A percentile compares a stretch with the other conserved stretches of the same genome.
Conservation (phyloP, 768 basidiomycete species). For the Boletellus ananas region DNA sequence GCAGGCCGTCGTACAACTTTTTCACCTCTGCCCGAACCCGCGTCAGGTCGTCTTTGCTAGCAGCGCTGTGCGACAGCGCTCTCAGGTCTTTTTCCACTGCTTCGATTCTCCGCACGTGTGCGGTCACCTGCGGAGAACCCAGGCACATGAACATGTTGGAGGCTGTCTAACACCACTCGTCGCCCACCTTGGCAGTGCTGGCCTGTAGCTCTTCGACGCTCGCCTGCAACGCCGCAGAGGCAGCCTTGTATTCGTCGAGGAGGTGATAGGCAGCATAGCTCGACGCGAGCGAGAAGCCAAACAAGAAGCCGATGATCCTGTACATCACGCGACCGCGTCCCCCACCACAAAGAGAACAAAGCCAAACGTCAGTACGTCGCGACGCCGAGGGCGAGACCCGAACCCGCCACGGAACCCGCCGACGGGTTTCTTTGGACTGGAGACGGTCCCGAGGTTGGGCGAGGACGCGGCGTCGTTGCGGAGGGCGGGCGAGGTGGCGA, state of each 20-base stretch:
- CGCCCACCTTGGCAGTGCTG: slow-evolving; percentile 72
- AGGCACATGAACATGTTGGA: neutral
- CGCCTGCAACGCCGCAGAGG: slow-evolving; percentile 81
- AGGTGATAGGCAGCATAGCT: slow-evolving; percentile 84
- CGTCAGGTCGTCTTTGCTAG: slow-evolving; percentile 78
- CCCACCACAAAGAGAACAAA: no score
- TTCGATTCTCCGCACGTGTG: slow-evolving; percentile 80
- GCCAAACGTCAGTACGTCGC: no score
- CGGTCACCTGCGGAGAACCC: slow-evolving; percentile 54
- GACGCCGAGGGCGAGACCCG: slow-evolving; percentile 12
- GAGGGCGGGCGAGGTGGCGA: slow-evolving; percentile 43
- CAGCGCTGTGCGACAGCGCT: slow-evolving; percentile 58
- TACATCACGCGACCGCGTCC: neutral
- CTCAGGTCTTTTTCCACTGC: slow-evolving; percentile 88
- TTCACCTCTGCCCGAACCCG: slow-evolving; percentile 77
- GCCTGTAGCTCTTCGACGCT: slow-evolving; percentile 84
- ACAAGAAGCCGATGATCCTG: slow-evolving; percentile 80
- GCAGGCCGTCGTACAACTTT: slow-evolving; percentile 81
- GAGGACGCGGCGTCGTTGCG: slow-evolving; percentile 40
- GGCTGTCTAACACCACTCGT: neutral
- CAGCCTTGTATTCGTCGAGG: slow-evolving; percentile 85
- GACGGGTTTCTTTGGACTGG: slow-evolving; percentile 67
- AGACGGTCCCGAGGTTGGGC: slow-evolving; percentile 52
- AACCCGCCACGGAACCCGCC: slow-evolving; percentile 70
- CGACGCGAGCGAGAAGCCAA: slow-evolving; percentile 88